These are phyloP conservation scores for Clathrospora elynae DNA, from an alignment of 2,329 filamentous ascomycete genomes.

Conservation along the genomic window DNA sequence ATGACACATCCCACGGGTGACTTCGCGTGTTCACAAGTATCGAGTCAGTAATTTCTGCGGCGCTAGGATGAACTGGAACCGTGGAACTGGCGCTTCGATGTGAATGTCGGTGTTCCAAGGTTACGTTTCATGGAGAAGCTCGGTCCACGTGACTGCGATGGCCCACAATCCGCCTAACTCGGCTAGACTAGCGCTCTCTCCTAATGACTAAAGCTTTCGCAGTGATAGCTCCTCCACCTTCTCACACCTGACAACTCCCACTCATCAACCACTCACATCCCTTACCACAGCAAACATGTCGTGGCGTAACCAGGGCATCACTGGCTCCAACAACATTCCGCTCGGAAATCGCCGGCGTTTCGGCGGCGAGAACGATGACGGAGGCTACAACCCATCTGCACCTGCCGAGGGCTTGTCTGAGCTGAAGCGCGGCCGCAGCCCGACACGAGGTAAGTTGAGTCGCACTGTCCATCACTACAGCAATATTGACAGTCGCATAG, in stretches of 20 bases:
- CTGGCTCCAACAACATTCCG: conserved; percentile 97
- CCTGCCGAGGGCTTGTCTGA: conserved; percentile 55
- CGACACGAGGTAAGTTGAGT: conserved; percentile 70
- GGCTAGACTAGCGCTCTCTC: conserved; percentile 9
- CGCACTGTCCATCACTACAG: background rate
- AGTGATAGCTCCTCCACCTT: conserved; percentile 14
- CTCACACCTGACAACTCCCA: conserved; percentile 13
- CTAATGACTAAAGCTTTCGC: conserved; percentile 11
- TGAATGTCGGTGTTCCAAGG: background rate
- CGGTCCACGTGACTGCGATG: conserved; percentile 3
- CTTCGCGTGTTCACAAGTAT: no score
- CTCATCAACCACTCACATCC: conserved; percentile 14
- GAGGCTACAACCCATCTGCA: conserved; percentile 53
- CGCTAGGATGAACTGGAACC: no score
- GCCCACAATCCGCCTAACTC: conserved; percentile 1
- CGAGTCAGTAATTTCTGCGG: no score
- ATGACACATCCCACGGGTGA: no score
- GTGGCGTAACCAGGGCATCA: conserved; percentile 79
- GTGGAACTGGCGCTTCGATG: no score
- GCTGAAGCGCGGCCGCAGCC: conserved; percentile 89
- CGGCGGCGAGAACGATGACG: conserved; percentile 65
- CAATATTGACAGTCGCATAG: conserved; percentile 21
- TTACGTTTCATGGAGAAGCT: no score
- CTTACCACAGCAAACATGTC: conserved; percentile 55
- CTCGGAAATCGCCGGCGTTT: conserved; percentile 84